Percentiles rank a stretch among this genome's conserved stretches.
Conservation (phyloP, 352 stramenopile species). For the Hyaloperonospora brassicae region DNA sequence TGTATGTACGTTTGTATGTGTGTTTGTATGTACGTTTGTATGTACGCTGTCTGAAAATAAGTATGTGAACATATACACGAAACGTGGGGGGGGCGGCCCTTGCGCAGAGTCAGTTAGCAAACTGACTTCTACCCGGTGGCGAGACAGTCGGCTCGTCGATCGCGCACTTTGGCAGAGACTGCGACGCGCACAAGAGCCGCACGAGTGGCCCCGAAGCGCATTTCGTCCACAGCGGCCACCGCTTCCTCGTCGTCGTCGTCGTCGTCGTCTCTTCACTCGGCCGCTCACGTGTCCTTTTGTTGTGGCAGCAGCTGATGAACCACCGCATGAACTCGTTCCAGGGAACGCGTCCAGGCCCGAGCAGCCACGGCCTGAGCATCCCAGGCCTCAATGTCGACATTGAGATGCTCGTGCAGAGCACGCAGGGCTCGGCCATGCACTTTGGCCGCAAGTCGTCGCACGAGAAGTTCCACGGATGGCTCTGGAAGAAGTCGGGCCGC, state of each 20-base stretch:
- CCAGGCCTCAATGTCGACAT: constrained; percentile 66
- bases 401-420: constrained; percentile 78
- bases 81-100: no score
- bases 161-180: constrained; percentile 31
- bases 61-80: no score
- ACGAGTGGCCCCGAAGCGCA: constrained; percentile 14
- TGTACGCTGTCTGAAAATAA: no score
- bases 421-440: constrained; percentile 62
- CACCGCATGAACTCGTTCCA: constrained; percentile 23
- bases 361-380: constrained; percentile 23
- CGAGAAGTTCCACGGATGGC: constrained; percentile 78
- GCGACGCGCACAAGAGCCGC: constrained; percentile 26
- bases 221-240: constrained; percentile 15
- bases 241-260: not conserved
- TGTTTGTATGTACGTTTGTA: constrained; percentile 2
- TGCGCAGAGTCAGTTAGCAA: constrained; percentile 20
- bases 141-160: constrained; percentile 17
- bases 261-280: no score
- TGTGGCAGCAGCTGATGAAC: constrained; percentile 23
- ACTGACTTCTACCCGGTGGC: constrained; percentile 22
- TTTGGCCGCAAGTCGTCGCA: constrained; percentile 48
- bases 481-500: constrained; percentile 74
- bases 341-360: constrained; percentile 13
- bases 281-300: no score
- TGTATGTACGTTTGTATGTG: not conserved